Percentiles rank a stretch among this genome's conserved stretches.
phyloP scores from a whole-genome alignment of 2,329 filamentous ascomycete genomes.

The Penicillium sp. region DNA sequence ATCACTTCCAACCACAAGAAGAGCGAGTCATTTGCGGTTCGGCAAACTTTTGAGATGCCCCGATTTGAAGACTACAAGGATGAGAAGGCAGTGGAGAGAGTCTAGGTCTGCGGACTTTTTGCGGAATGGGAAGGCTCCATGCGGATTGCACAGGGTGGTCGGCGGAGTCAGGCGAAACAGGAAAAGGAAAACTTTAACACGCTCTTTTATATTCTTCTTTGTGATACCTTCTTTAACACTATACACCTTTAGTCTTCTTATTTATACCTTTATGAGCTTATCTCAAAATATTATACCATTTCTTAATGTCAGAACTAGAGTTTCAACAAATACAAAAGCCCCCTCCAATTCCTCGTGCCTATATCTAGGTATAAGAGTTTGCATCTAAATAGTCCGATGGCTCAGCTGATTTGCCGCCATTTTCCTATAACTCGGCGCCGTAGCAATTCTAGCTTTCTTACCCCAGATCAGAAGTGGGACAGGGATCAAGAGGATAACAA shows the following conservation, averaged over 20 bases:
- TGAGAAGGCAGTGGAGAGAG: not conserved
- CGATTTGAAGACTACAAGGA: conserved; percentile 5
- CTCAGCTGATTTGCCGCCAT: conserved; percentile 21
- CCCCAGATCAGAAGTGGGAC: conserved; percentile 28
- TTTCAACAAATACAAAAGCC: not conserved
- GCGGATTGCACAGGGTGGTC: not conserved
- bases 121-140: not conserved
- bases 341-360: not conserved
- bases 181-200: not conserved
- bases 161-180: not conserved
- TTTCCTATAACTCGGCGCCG: conserved; percentile 18
- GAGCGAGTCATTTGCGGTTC: not conserved
- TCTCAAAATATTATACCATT: not conserved
- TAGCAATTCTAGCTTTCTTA: conserved; percentile 22
- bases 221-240: conserved; percentile 2
- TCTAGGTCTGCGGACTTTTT: not conserved
- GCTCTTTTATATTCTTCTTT: not conserved
- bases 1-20: conserved; percentile 1
- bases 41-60: conserved; percentile 8
- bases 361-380: not conserved
- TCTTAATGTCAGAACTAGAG: not conserved
- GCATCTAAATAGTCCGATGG: conserved; percentile 16
- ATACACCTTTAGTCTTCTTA: not conserved
- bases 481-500: conserved; percentile 17
- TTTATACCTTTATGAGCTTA: not conserved